Evolutionary conservation across 306 rosid species (phyloP).

Genomic region (Corylus americana): DNA sequence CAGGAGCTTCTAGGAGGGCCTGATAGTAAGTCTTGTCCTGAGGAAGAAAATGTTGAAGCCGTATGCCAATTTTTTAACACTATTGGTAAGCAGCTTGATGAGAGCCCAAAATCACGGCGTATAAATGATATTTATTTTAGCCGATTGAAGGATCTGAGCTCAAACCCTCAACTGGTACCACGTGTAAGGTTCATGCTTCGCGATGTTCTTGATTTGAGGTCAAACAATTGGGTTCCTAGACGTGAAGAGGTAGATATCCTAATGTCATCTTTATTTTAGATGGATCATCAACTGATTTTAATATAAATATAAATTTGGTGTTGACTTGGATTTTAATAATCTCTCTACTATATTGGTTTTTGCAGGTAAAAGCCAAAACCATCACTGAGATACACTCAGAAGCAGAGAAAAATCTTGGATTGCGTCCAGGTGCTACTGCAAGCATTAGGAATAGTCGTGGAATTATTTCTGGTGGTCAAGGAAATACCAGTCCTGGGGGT

Average conservation of each 20-base stretch:
- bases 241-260: conserved; percentile 80
- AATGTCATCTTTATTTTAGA: background rate
- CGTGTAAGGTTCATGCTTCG: conserved; percentile 93
- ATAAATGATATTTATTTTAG: conserved; percentile 73
- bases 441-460: conserved; percentile 74
- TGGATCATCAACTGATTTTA: background rate
- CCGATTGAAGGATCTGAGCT: conserved; percentile 73
- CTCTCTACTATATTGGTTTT: background rate
- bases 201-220: conserved; percentile 74
- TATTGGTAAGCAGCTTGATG: conserved; percentile 98
- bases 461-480: conserved; percentile 53
- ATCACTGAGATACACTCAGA: conserved; percentile 92
- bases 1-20: conserved; percentile 87
- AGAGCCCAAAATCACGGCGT: conserved; percentile 68
- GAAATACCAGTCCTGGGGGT: conserved; percentile 61
- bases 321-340: background rate
- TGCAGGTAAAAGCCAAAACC: conserved; percentile 89
- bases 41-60: conserved; percentile 98
- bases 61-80: conserved; percentile 91
- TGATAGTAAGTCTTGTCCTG: conserved; percentile 79
- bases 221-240: conserved; percentile 91
- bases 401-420: conserved; percentile 93
- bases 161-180: conserved; percentile 70
- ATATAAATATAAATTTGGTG: background rate
- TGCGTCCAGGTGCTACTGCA: conserved; percentile 97